phyloP scores from a whole-genome alignment of 2,329 filamentous ascomycete species.

The Xylaria multiplex region DNA sequence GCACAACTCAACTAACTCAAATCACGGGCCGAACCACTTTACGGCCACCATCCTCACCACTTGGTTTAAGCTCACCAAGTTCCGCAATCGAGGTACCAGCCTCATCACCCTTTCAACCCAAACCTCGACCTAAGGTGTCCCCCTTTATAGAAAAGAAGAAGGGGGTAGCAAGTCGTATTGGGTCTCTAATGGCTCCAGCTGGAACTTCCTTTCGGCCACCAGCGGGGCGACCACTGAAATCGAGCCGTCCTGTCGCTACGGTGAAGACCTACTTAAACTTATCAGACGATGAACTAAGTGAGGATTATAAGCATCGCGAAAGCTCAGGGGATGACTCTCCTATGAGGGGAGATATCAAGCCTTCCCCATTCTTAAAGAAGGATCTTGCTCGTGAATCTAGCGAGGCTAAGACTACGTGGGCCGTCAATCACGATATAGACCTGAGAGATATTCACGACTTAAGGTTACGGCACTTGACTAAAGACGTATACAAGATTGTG shows the following conservation, averaged over 20 bases:
- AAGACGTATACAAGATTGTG: conserved; percentile 46
- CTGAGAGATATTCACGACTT: conserved; percentile 47
- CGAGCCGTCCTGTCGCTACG: conserved; percentile 49
- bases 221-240: conserved; percentile 48
- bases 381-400: conserved; percentile 29
- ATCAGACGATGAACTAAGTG: conserved; percentile 49
- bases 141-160: conserved; percentile 32
- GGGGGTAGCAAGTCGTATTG: conserved; percentile 53
- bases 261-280: conserved; percentile 46
- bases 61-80: conserved; percentile 55
- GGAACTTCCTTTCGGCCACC: conserved; percentile 75
- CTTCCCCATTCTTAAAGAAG: conserved; percentile 47
- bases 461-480: conserved; percentile 46
- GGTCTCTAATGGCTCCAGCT: conserved; percentile 76
- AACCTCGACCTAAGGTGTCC: conserved; percentile 42
- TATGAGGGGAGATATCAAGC: conserved; percentile 49
- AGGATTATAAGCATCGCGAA: conserved; percentile 48
- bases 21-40: conserved; percentile 54
- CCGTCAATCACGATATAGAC: conserved; percentile 40
- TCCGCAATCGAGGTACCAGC: conserved; percentile 80
- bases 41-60: conserved; percentile 47
- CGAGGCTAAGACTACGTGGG: conserved; percentile 31
- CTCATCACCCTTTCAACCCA: conserved; percentile 80
- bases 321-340: conserved; percentile 49
- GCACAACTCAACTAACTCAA: conserved; percentile 53